phyloP scores from a whole-genome alignment of 768 basidiomycete species.

The Mrakia blollopis region DNA sequence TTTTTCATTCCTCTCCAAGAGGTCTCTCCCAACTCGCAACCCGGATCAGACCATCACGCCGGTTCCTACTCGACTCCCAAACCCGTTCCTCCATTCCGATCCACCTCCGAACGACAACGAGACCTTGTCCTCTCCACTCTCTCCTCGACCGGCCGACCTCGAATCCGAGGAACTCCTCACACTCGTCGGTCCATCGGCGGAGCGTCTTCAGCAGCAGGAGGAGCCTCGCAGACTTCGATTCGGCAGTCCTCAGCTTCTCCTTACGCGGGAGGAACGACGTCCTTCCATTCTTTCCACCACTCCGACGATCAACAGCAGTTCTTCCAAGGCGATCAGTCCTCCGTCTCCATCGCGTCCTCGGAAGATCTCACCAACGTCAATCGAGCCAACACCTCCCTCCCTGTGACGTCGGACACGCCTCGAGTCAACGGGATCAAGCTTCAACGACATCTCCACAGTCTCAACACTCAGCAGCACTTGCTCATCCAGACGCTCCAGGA shows the following conservation, averaged over 20 bases:
- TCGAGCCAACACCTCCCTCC: slow-evolving; percentile 60
- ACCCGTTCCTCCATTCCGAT: slow-evolving; percentile 2
- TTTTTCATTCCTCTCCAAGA: slow-evolving; percentile 22
- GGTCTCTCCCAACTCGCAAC: slow-evolving; percentile 10
- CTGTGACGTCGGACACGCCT: slow-evolving; percentile 51
- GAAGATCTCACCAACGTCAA: slow-evolving; percentile 78
- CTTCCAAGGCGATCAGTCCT: slow-evolving; percentile 51
- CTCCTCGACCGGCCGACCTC: slow-evolving; percentile 72
- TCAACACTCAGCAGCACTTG: slow-evolving; percentile 58
- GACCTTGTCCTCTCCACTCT: slow-evolving; percentile 80
- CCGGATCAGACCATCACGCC: neutral
- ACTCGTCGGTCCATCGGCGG: slow-evolving; percentile 47
- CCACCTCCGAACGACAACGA: slow-evolving; percentile 67
- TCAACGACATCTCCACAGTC: slow-evolving; percentile 76
- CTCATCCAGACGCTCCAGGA: slow-evolving; percentile 28
- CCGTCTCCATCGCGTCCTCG: slow-evolving; percentile 77
- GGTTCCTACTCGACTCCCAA: slow-evolving; percentile 19
- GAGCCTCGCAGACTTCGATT: neutral
- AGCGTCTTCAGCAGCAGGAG: neutral
- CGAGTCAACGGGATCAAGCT: slow-evolving; percentile 79
- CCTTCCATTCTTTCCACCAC: slow-evolving; percentile 50
- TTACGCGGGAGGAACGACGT: slow-evolving; percentile 13
- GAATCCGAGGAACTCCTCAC: slow-evolving; percentile 62
- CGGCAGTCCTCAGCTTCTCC: slow-evolving; percentile 6
- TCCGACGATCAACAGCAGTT: slow-evolving; percentile 41